Conservation (phyloP, 2,329 filamentous ascomycete species). For the Neonectria magnoliae region DNA sequence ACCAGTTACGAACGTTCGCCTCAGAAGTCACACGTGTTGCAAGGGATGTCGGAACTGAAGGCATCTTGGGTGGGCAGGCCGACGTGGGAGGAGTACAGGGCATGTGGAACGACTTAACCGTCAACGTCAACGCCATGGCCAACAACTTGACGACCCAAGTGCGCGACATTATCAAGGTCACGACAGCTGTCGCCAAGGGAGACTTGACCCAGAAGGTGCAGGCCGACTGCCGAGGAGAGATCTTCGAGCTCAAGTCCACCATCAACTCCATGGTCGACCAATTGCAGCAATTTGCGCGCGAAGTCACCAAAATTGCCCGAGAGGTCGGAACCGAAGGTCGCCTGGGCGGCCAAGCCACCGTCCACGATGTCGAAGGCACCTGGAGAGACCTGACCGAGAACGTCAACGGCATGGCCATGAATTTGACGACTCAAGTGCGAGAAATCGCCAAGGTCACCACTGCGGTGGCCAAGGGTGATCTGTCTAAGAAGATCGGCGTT, state of each 20-base stretch:
- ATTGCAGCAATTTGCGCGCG: constrained; percentile 93
- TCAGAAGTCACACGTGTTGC: constrained; percentile 86
- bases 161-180: constrained; percentile 90
- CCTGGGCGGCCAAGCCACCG: constrained; percentile 92
- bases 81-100: constrained; percentile 86
- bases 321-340: constrained; percentile 97
- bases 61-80: constrained; percentile 83
- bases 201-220: constrained; percentile 97
- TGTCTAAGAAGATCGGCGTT: constrained; percentile 95
- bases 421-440: constrained; percentile 95
- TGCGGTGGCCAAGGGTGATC: constrained; percentile 90
- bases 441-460: constrained; percentile 98
- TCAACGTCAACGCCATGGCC: constrained; percentile 89
- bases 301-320: constrained; percentile 95
- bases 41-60: constrained; percentile 85
- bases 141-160: constrained; percentile 90
- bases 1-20: constrained; percentile 84
- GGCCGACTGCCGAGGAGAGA: constrained; percentile 91
- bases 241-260: constrained; percentile 92
- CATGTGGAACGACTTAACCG: constrained; percentile 89
- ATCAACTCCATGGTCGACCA: constrained; percentile 99
- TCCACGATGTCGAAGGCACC: constrained; percentile 95
- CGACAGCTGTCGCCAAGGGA: constrained; percentile 78
- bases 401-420: constrained; percentile 99
- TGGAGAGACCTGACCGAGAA: constrained; percentile 96